Evolutionary conservation across 495 filamentous ascomycete genomes (phyloP).

Genomic region (Trichoderma erinaceum): DNA sequence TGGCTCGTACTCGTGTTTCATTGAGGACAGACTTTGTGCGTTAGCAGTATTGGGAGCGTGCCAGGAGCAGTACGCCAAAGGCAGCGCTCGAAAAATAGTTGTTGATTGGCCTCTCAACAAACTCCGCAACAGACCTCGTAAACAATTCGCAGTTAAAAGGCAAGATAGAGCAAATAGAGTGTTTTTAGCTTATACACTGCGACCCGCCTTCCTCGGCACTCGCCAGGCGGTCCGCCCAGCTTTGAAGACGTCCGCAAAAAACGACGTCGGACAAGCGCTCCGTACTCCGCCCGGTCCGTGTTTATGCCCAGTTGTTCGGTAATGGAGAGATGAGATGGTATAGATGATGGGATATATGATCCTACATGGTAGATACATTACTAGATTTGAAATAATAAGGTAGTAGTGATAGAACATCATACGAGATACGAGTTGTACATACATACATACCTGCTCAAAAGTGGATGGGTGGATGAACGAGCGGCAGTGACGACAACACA

Average conservation of each 20-base stretch:
- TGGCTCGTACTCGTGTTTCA: constrained; percentile 1
- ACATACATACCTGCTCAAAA: neutral
- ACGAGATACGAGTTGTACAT: neutral
- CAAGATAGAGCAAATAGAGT: neutral
- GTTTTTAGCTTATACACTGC: neutral
- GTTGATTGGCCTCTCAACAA: no score
- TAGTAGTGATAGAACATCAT: neutral
- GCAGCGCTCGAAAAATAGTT: no score
- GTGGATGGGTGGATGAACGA: neutral
- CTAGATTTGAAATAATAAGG: no score
- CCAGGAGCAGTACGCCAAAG: no score
- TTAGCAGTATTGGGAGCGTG: no score
- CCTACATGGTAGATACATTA: neutral
- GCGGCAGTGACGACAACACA: neutral
- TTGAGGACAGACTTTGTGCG: no score
- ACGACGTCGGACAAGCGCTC: neutral
- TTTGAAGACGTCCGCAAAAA: neutral
- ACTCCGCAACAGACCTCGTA: no score
- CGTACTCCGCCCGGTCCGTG: neutral
- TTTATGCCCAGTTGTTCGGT: constrained; percentile 1
- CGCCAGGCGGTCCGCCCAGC: neutral
- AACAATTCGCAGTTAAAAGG: no score
- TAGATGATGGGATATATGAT: neutral
- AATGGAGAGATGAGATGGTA: neutral
- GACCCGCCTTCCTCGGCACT: neutral